A percentile compares a stretch with the other conserved stretches of the same genome.
Evolutionary conservation across 2,329 filamentous ascomycete species (phyloP).

Genomic region (Alternaria brassicicola): DNA sequence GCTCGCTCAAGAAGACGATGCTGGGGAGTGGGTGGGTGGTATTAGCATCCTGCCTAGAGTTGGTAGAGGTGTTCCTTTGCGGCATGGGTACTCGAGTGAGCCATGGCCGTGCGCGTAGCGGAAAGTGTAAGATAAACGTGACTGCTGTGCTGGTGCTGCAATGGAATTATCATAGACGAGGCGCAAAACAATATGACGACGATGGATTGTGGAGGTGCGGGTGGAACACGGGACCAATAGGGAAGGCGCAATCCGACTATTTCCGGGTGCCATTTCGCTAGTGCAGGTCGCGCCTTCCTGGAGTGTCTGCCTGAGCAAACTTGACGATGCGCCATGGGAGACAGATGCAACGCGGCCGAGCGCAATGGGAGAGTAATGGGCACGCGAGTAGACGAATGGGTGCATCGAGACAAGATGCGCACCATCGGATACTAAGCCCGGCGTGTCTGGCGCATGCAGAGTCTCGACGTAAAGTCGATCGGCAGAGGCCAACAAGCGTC

Average conservation of each 20-base stretch:
- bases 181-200: background rate
- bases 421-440: background rate
- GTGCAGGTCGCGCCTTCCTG: conserved; percentile 1
- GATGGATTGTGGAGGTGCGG: conserved; percentile 2
- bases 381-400: background rate
- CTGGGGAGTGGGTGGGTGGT: background rate
- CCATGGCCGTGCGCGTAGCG: background rate
- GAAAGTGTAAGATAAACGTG: background rate
- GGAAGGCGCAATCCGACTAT: conserved; percentile 7
- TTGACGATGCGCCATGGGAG: conserved; percentile 1
- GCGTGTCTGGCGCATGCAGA: conserved; percentile 13
- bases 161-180: background rate
- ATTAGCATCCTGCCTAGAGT: conserved; percentile 1
- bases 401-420: background rate
- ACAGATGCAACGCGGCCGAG: background rate
- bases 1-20: conserved; percentile 2
- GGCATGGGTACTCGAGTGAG: background rate
- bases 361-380: background rate
- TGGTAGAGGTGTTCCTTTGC: background rate
- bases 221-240: conserved; percentile 24
- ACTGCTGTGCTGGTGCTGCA: background rate
- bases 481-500: conserved; percentile 14
- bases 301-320: background rate
- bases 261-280: conserved; percentile 5
- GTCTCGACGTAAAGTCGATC: conserved; percentile 16